Evolutionary conservation across 768 basidiomycete species (phyloP), one percentile per base, ranked within the genome.

Genomic region (Amanita fuliginea): DNA sequence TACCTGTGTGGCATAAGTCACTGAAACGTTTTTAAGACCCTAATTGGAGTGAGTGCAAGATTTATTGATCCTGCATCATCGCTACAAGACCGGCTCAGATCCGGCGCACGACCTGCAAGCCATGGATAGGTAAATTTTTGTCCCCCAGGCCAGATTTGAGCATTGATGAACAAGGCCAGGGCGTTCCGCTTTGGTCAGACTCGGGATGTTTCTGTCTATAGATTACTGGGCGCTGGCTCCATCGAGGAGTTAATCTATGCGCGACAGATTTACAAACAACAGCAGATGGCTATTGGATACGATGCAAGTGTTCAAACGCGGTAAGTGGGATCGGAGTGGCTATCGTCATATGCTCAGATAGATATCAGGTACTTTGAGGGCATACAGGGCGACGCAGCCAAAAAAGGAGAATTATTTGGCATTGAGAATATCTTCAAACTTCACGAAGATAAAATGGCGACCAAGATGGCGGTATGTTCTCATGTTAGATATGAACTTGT

Each of bases 101-200:
- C 95, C 95, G 4, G 90, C 94, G 0, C 88, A 96, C 56, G 95
- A 99, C 61, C 66, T 97, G 6, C 95, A 91, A 61, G 89, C 90
- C 2, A 89, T 89, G 85, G 90, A 91, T 53, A 71, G 83, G 67
- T 71, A 51, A 26, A 54, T 21, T 18, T 49, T 7, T 41, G 21
- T 35, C 21, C 22, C 14, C 30, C 42, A 14, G 26, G 6, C 40
- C 21, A 10, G n/a, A 13, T 9, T 18, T 19, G 21, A 24, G 6
- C 14, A 6, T 13, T 16, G 34, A 44, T 46, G 28, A 44, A 19
- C 26, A 30, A 36, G 21, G 19, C 14, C 26, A 75, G 78, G 48
- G 88, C 87, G 1, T 92, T 84, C 60, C 78, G 88, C 4, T 86
- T 90, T 53, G 92, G 92, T 11, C 92, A 95, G 63, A 80, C 75